These are phyloP conservation scores for Hypomyces rosellus DNA, from an alignment of 2,329 filamentous ascomycete genomes.

Conservation along the genomic window DNA sequence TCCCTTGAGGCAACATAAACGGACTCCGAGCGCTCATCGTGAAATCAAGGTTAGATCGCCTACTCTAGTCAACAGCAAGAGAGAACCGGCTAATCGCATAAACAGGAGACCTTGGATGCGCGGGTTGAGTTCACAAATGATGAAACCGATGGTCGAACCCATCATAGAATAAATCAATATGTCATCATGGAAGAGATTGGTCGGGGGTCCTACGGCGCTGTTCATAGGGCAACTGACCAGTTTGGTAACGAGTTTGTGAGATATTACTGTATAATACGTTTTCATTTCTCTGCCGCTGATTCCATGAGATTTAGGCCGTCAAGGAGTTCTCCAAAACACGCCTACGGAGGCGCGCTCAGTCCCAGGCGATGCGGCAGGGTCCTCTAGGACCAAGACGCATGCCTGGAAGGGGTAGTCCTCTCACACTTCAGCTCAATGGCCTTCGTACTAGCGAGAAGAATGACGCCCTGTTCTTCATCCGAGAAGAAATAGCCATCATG, in stretches of 20 bases:
- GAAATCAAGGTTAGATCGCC: constrained; percentile 45
- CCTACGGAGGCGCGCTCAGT: constrained; percentile 83
- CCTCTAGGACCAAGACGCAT: constrained; percentile 29
- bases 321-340: constrained; percentile 97
- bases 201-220: constrained; percentile 89
- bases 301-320: constrained; percentile 57
- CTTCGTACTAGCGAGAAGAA: constrained; percentile 50
- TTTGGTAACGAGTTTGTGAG: constrained; percentile 89
- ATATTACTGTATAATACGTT: background rate
- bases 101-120: constrained; percentile 84
- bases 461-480: constrained; percentile 76
- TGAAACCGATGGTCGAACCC: constrained; percentile 70
- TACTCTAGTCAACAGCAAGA: background rate
- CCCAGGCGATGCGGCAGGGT: constrained; percentile 64
- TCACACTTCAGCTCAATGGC: constrained; percentile 21
- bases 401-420: constrained; percentile 17
- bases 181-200: constrained; percentile 91
- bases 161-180: constrained; percentile 93
- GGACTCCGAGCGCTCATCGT: constrained; percentile 51
- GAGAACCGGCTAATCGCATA: constrained; percentile 8
- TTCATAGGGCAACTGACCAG: constrained; percentile 85
- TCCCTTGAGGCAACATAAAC: constrained; percentile 51
- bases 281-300: too few relatives aligned
- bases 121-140: constrained; percentile 81
- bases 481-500: constrained; percentile 97